phyloP scores from a whole-genome alignment of 2,329 filamentous ascomycete species.

The Colletotrichum somersetense region DNA sequence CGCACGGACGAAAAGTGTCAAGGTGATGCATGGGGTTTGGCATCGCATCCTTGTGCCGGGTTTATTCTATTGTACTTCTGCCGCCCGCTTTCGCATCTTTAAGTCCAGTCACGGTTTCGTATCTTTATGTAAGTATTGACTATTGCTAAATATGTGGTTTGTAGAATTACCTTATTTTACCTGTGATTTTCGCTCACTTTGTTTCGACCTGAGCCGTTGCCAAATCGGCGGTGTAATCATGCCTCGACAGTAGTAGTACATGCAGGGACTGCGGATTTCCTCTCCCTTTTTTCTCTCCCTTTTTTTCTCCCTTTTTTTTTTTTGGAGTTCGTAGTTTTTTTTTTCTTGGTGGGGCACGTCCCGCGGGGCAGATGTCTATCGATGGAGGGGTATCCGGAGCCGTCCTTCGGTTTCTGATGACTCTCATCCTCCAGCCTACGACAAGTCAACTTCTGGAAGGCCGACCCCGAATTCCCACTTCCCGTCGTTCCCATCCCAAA shows the following conservation, averaged over 20 bases:
- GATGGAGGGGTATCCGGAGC: constrained; percentile 35
- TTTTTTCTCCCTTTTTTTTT: background rate
- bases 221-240: background rate
- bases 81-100: background rate
- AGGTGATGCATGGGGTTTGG: background rate
- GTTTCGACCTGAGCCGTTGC: background rate
- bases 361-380: constrained; percentile 34
- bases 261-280: constrained; percentile 12
- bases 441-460: constrained; percentile 32
- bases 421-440: constrained; percentile 30
- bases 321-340: background rate
- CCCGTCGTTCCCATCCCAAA: background rate
- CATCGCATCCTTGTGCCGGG: background rate
- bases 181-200: background rate
- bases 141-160: too few species aligned
- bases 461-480: background rate
- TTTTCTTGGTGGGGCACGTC: constrained; percentile 32
- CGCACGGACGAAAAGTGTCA: constrained; percentile 10
- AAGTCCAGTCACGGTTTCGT: background rate
- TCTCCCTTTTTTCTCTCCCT: background rate
- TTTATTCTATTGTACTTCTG: background rate
- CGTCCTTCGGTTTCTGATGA: constrained; percentile 7
- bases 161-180: background rate
- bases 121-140: too few species aligned
- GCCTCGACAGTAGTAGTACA: background rate